Conservation (phyloP, 345 rosid genomes). For the Sonneratia alba region DNA sequence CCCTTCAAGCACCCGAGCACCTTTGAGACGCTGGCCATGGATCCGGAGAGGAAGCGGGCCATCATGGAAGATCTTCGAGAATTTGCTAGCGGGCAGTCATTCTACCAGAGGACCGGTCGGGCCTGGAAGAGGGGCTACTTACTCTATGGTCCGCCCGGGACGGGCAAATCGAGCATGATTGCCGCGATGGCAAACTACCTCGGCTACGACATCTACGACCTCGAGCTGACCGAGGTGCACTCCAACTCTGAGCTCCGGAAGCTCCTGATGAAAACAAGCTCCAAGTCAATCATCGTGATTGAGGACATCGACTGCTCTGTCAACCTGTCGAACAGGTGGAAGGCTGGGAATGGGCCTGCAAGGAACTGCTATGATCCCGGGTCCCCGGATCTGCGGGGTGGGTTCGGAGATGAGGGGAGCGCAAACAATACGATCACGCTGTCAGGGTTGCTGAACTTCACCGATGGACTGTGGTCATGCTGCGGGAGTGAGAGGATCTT, state of each 20-base stretch:
- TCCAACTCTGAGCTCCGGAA: slow-evolving; percentile 81
- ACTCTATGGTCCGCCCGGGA: slow-evolving; percentile 90
- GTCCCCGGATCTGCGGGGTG: slow-evolving; percentile 34
- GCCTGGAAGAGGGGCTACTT: slow-evolving; percentile 94
- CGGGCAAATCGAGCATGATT: slow-evolving; percentile 95
- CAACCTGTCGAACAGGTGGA: slow-evolving; percentile 58
- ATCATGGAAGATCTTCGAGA: slow-evolving; percentile 66
- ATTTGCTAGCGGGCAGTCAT: slow-evolving; percentile 50
- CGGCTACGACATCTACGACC: slow-evolving; percentile 86
- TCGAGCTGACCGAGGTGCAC: slow-evolving; percentile 85
- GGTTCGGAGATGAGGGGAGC: slow-evolving; percentile 30
- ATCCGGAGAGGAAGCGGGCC: slow-evolving; percentile 45
- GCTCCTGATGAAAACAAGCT: slow-evolving; percentile 77
- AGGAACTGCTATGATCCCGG: slow-evolving; percentile 28
- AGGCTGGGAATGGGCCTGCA: slow-evolving; percentile 8
- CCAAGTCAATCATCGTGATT: slow-evolving; percentile 83
- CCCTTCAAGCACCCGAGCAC: slow-evolving; percentile 95
- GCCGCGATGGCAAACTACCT: slow-evolving; percentile 95
- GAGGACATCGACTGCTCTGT: slow-evolving; percentile 96
- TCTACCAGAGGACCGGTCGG: slow-evolving; percentile 82
- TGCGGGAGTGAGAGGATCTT: slow-evolving; percentile 96
- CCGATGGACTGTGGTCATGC: slow-evolving; percentile 96
- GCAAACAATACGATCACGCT: slow-evolving; percentile 49
- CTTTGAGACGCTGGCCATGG: slow-evolving; percentile 84
- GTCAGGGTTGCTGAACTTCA: slow-evolving; percentile 85